phyloP scores from a whole-genome alignment of 2,329 filamentous ascomycete species.

The Pyricularia sp. region DNA sequence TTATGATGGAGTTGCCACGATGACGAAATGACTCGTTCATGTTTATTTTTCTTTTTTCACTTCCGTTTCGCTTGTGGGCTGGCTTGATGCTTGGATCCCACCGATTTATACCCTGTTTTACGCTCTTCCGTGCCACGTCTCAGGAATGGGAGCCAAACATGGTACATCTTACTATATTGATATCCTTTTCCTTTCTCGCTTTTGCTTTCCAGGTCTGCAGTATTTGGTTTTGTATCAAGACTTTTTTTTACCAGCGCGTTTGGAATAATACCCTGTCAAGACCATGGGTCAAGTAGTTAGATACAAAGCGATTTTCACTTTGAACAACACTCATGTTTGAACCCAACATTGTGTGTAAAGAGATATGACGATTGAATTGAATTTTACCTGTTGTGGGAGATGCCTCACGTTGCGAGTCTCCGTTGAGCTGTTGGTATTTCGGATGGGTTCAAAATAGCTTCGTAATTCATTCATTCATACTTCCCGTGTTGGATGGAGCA shows the following conservation, averaged over 20 bases:
- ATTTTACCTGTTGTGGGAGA: background rate
- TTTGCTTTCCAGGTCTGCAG: background rate
- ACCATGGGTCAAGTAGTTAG: background rate
- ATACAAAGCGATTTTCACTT: background rate
- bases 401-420: no score
- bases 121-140: background rate
- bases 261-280: conserved; percentile 1
- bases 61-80: background rate
- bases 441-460: background rate
- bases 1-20: background rate
- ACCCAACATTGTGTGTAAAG: background rate
- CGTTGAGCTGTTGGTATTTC: no score
- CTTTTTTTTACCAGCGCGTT: background rate
- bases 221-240: background rate
- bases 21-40: background rate
- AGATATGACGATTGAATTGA: background rate
- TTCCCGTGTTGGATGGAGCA: background rate
- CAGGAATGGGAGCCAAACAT: background rate
- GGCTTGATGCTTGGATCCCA: background rate
- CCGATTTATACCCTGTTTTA: background rate
- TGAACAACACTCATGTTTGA: background rate
- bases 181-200: background rate
- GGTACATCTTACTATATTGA: background rate
- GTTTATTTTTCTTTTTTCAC: background rate
- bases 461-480: no score